phyloP scores from a whole-genome alignment of 306 rosid genomes.

The Vicia villosa region DNA sequence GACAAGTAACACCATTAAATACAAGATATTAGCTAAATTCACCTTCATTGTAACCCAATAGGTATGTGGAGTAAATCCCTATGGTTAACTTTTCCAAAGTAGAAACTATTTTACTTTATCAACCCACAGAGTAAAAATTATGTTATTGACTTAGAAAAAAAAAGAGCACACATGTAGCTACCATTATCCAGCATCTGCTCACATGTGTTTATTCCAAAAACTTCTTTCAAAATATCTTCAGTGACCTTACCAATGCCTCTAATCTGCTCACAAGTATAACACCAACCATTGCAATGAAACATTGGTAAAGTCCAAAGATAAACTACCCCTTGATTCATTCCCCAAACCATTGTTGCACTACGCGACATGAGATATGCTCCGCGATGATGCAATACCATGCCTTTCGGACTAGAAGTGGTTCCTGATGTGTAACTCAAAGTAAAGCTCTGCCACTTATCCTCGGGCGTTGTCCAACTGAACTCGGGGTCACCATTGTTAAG shows the following conservation, averaged over 20 bases:
- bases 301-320: constrained; percentile 93
- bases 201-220: constrained; percentile 78
- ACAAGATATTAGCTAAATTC: too few relatives aligned
- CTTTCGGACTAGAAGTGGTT: constrained; percentile 93
- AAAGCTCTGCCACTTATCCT: constrained; percentile 98
- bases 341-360: constrained; percentile 71
- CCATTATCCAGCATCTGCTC: constrained; percentile 81
- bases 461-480: constrained; percentile 78
- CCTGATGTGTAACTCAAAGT: constrained; percentile 92
- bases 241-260: constrained; percentile 98
- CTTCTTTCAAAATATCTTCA: constrained; percentile 78
- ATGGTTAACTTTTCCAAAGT: too few relatives aligned
- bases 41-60: too few relatives aligned
- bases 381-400: constrained; percentile 86
- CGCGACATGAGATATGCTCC: constrained; percentile 70
- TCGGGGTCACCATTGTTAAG: constrained; percentile 77
- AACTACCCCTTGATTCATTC: constrained; percentile 80
- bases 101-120: too few relatives aligned
- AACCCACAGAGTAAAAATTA: too few relatives aligned
- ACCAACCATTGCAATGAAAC: constrained; percentile 99
- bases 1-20: too few relatives aligned
- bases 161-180: constrained; percentile 71
- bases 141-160: constrained; percentile 78
- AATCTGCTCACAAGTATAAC: constrained; percentile 91
- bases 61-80: too few relatives aligned